Conservation (phyloP, 139 green algal genomes). For the Parachlorella kessleri region DNA sequence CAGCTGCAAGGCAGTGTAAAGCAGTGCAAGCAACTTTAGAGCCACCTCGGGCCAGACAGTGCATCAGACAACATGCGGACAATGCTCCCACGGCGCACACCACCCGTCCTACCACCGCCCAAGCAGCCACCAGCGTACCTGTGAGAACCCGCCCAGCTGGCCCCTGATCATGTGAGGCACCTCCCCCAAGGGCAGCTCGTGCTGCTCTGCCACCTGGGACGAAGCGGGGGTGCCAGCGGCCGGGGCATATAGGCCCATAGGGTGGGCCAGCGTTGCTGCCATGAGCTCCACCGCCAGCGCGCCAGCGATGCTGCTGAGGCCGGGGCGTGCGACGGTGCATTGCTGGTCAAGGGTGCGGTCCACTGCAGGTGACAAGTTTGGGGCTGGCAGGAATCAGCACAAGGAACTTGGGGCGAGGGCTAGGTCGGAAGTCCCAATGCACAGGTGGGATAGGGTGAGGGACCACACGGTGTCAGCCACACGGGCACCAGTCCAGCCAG, state of each 20-base stretch:
- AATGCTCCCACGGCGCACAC: too few species aligned
- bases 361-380: neutral
- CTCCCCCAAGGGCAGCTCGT: slow-evolving; percentile 64
- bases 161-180: slow-evolving; percentile 64
- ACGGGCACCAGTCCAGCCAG: too few species aligned
- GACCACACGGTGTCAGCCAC: too few species aligned
- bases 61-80: too few species aligned
- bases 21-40: too few species aligned
- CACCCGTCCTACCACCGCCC: neutral
- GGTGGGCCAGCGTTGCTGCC: slow-evolving; percentile 81
- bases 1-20: too few species aligned
- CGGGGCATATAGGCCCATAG: slow-evolving; percentile 49
- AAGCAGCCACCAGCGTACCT: neutral
- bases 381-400: too few species aligned
- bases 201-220: neutral
- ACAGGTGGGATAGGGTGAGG: too few species aligned
- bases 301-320: slow-evolving; percentile 87
- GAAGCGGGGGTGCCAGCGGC: slow-evolving; percentile 5
- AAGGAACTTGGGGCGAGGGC: too few species aligned
- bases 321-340: slow-evolving; percentile 93
- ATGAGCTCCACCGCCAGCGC: slow-evolving; percentile 92
- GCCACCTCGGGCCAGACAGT: too few species aligned
- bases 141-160: slow-evolving; percentile 40
- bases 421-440: too few species aligned
- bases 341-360: slow-evolving; percentile 95